Evolutionary conservation across 257 asterid species (phyloP), one percentile per base, ranked within the genome.

Genomic region (Lithospermum erythrorhizon): DNA sequence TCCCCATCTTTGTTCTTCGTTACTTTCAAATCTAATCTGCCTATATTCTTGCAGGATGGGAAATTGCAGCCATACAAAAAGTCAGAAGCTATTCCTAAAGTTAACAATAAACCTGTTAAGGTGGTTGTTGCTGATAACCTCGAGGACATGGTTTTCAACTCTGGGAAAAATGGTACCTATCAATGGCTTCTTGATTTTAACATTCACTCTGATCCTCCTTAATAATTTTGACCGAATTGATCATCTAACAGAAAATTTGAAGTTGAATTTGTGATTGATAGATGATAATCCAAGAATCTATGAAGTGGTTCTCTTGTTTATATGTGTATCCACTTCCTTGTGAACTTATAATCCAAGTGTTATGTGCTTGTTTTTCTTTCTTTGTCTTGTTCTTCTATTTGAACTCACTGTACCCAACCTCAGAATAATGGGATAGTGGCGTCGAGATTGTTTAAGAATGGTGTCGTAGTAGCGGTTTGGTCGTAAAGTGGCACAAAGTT

Each of bases 111-210:
- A 64, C 91, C 93, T 71, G 95, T 86, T 65, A 86, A 77, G 79
- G 91, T 83, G 67, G 83, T 86, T 72, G 95, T 86, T 68, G 95
- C 81, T 69, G 85, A 86, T 70, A 86, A 59, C 73, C 73, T 86
- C 61, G 79, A 81, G 68, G 95, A 81, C 60, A 54, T 83, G 72
- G 76, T 86, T 69, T 71, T 83, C 18, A 75, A 76, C 59, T 83
- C 95, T 25, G 81, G 75, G 21, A 83, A 83, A 70, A 81, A 86
- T 74, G 89, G 95, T 83, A 59, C 21, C 68, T 52, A 51, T 67
- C 58, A 61, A n/a, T 70, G 5, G 32, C 27, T 17, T 58, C 49
- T 68, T 24, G 32, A 51, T 17, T 59, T 55, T 47, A 58, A 59
- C 13, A 48, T 29, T 49, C 57, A 59, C 58, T 56, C 56, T 59